A percentile compares a stretch with the other conserved stretches of the same genome.
Conservation (phyloP, 2,329 filamentous ascomycete genomes). For the Zasmidium cellare region DNA sequence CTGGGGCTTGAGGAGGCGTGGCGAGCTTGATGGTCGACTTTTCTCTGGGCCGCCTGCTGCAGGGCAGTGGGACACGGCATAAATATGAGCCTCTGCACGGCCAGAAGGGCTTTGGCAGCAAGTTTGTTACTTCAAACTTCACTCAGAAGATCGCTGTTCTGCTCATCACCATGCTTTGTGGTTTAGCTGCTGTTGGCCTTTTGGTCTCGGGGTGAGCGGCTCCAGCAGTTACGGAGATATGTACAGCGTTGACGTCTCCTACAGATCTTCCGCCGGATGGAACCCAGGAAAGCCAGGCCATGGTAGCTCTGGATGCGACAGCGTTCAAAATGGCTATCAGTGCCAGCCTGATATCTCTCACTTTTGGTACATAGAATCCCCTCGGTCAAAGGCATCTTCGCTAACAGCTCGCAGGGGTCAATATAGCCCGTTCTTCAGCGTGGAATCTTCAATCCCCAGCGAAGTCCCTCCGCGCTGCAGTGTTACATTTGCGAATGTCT, state of each 20-base stretch:
- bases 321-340: conserved; percentile 55
- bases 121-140: background rate
- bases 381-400: background rate
- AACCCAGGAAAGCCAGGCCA: background rate
- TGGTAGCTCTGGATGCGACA: conserved; percentile 23
- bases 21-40: background rate
- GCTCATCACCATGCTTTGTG: conserved; percentile 11
- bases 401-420: conserved; percentile 56
- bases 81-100: conserved; percentile 8
- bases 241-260: conserved; percentile 9
- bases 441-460: conserved; percentile 64
- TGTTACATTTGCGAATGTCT: conserved; percentile 75
- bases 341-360: conserved; percentile 64
- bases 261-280: background rate
- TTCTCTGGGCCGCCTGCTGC: background rate
- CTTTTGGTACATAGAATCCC: conserved; percentile 54
- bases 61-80: background rate
- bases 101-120: background rate
- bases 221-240: too few relatives aligned
- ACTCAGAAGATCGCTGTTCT: background rate
- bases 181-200: conserved; percentile 12
- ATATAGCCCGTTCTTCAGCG: conserved; percentile 81
- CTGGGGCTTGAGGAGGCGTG: background rate
- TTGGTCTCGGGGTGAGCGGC: conserved; percentile 20
- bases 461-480: conserved; percentile 67